phyloP scores from a whole-genome alignment of 176 grass and related monocot species.

The Melocanna baccifera region DNA sequence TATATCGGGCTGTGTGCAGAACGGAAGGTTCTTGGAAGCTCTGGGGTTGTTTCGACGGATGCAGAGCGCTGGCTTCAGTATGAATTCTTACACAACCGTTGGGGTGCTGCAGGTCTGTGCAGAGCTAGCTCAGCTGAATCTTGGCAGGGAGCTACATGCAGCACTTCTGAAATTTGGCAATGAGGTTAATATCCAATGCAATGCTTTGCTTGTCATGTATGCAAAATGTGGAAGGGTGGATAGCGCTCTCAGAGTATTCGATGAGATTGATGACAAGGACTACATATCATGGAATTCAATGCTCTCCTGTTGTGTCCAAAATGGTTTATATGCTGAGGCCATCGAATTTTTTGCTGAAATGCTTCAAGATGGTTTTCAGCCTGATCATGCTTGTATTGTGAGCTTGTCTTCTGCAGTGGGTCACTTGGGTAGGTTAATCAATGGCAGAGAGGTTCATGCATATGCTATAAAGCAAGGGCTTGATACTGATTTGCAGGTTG shows the following conservation, averaged over 20 bases:
- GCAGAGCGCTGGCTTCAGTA: slow-evolving; percentile 47
- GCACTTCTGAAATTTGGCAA: slow-evolving; percentile 45
- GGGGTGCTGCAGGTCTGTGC: slow-evolving; percentile 68
- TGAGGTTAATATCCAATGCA: slow-evolving; percentile 51
- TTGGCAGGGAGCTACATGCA: slow-evolving; percentile 78
- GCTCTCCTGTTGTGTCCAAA: slow-evolving; percentile 82
- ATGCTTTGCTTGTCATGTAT: slow-evolving; percentile 78
- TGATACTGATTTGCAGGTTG: slow-evolving; percentile 61
- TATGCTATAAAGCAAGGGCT: slow-evolving; percentile 74
- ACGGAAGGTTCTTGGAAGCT: slow-evolving; percentile 57
- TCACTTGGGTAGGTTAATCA: slow-evolving; percentile 47
- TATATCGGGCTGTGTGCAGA: slow-evolving; percentile 63
- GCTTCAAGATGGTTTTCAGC: slow-evolving; percentile 47
- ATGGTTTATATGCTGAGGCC: slow-evolving; percentile 52
- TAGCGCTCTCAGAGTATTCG: slow-evolving; percentile 50
- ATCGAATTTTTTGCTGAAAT: slow-evolving; percentile 53
- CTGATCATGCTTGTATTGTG: slow-evolving; percentile 68
- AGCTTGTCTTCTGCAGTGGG: slow-evolving; percentile 71
- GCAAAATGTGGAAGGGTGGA: slow-evolving; percentile 53
- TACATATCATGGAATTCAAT: slow-evolving; percentile 90
- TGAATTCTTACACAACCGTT: slow-evolving; percentile 79
- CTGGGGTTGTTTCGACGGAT: slow-evolving; percentile 65
- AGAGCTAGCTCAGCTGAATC: slow-evolving; percentile 53
- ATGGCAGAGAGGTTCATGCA: slow-evolving; percentile 69
- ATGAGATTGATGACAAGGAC: slow-evolving; percentile 59